phyloP scores from a whole-genome alignment of 805 yeast genomes.

The Saccharomycopsis sp. region DNA sequence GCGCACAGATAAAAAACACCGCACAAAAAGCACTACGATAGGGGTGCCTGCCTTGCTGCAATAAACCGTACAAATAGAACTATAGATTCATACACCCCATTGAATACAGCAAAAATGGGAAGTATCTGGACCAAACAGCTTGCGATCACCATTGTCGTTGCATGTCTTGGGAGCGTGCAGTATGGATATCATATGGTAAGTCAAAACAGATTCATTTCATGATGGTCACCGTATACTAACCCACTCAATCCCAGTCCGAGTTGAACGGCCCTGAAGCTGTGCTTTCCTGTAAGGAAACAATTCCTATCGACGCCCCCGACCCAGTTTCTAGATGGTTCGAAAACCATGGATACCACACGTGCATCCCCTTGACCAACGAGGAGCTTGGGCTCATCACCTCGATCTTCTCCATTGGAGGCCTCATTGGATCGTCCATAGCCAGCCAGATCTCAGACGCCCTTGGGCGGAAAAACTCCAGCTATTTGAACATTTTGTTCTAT shows the following conservation, averaged over 20 bases:
- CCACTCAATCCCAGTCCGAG: not conserved
- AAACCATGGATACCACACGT: conserved; percentile 28
- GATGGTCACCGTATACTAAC: too few species aligned
- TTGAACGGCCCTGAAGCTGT: not conserved
- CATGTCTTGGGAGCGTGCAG: not conserved
- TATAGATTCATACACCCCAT: too few species aligned
- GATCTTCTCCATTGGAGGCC: conserved; percentile 77
- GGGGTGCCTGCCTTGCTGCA: too few species aligned
- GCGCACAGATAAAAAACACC: not conserved
- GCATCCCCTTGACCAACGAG: conserved; percentile 50
- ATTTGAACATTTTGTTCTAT: conserved; percentile 45
- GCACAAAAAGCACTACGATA: too few species aligned
- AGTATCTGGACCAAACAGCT: not conserved
- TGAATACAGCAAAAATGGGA: not conserved
- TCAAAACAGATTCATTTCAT: too few species aligned
- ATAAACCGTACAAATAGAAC: too few species aligned
- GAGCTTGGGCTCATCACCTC: conserved; percentile 72
- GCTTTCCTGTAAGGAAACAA: not conserved
- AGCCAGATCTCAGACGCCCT: conserved; percentile 55
- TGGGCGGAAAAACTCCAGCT: conserved; percentile 55
- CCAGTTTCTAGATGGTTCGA: conserved; percentile 33
- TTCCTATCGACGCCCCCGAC: not conserved
- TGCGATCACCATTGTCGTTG: not conserved
- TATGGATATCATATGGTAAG: conserved; percentile 1
- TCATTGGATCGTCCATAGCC: conserved; percentile 64